These are phyloP conservation scores for Suillus paluster DNA, from an alignment of 768 basidiomycete genomes.

Conservation along the genomic window DNA sequence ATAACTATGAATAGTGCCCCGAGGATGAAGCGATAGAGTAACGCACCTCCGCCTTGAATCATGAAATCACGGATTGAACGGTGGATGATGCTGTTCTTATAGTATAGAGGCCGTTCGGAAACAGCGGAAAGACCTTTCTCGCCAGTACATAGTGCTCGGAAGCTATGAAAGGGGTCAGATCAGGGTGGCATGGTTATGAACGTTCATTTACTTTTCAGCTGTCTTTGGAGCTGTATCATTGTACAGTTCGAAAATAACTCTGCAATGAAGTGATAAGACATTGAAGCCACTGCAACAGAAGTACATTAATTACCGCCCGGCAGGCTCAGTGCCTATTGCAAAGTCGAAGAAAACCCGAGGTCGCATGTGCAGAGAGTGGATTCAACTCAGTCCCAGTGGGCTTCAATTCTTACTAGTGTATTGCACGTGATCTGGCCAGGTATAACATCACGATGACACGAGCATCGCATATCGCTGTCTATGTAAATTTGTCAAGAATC, in stretches of 20 bases:
- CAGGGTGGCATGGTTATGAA: conserved; percentile 1
- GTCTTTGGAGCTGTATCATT: conserved; percentile 76
- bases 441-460: no score
- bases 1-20: conserved; percentile 5
- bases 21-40: neutral
- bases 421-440: neutral
- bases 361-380: conserved; percentile 20
- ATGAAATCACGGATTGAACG: conserved; percentile 80
- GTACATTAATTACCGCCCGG: conserved; percentile 54
- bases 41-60: conserved; percentile 78
- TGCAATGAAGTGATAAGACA: conserved; percentile 30
- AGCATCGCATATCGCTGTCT: no score
- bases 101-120: conserved; percentile 74
- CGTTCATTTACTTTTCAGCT: conserved; percentile 68
- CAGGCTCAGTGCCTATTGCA: conserved; percentile 48
- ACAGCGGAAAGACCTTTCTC: conserved; percentile 73
- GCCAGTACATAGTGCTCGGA: conserved; percentile 85
- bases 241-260: conserved; percentile 78
- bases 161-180: conserved; percentile 50
- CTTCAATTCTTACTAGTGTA: neutral
- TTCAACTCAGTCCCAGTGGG: neutral
- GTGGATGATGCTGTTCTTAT: conserved; percentile 80
- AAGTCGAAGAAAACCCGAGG: conserved; percentile 77
- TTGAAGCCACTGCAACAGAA: conserved; percentile 1
- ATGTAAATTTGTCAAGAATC: no score